These are phyloP conservation scores for Nemania sp. DNA, from an alignment of 2,329 filamentous ascomycete species.

Conservation along the genomic window DNA sequence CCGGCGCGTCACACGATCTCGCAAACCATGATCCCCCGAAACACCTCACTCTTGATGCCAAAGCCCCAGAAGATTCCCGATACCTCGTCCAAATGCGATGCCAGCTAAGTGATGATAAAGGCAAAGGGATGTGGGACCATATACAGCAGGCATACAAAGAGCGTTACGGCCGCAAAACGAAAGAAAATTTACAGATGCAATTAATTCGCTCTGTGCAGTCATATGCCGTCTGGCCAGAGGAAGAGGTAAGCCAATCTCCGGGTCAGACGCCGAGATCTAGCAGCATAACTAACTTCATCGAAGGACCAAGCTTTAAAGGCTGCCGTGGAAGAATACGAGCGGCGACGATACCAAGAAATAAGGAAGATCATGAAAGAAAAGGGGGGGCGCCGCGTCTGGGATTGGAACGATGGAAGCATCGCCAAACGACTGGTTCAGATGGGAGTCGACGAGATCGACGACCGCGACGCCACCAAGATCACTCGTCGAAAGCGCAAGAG, in stretches of 20 bases:
- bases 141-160: conserved; percentile 52
- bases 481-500: conserved; percentile 48
- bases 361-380: conserved; percentile 51
- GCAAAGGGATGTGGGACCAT: conserved; percentile 62
- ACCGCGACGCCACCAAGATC: conserved; percentile 45
- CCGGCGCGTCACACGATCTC: not conserved
- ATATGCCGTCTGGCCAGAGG: conserved; percentile 51
- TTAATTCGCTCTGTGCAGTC: conserved; percentile 54
- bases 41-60: conserved; percentile 46
- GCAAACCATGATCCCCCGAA: conserved; percentile 11
- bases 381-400: conserved; percentile 54
- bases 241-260: conserved; percentile 50
- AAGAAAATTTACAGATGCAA: conserved; percentile 61
- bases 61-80: conserved; percentile 52
- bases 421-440: conserved; percentile 53
- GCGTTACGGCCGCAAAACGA: conserved; percentile 41
- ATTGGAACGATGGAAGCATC: conserved; percentile 54
- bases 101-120: conserved; percentile 50
- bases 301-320: conserved; percentile 48
- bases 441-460: conserved; percentile 49
- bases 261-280: conserved; percentile 13
- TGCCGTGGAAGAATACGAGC: conserved; percentile 43
- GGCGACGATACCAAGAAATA: conserved; percentile 48
- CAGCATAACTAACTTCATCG: conserved; percentile 23
- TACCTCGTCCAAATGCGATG: conserved; percentile 55